These are phyloP conservation scores for Solanum rostratum DNA, from an alignment of 257 asterid species.

Conservation along the genomic window DNA sequence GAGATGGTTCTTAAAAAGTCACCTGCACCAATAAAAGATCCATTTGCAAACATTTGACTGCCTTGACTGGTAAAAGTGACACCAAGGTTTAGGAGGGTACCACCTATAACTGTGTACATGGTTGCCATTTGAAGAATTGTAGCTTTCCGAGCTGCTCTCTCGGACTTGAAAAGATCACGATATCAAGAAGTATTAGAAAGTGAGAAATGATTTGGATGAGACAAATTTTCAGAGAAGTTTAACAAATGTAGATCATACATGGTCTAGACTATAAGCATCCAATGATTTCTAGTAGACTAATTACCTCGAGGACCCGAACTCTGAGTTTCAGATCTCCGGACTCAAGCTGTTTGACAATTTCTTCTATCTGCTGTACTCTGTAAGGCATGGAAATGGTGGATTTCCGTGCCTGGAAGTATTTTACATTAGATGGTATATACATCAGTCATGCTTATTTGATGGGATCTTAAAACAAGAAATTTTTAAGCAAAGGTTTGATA, in stretches of 20 bases:
- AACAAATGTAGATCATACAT: neutral
- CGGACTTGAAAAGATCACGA: conserved; percentile 43
- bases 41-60: conserved; percentile 43
- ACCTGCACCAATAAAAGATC: conserved; percentile 73
- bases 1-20: neutral
- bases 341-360: conserved; percentile 78
- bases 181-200: neutral
- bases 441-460: neutral
- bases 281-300: neutral
- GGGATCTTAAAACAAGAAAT: neutral
- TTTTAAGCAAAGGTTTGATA: neutral
- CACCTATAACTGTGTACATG: conserved; percentile 64
- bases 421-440: neutral
- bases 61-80: conserved; percentile 44
- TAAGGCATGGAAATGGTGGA: conserved; percentile 87
- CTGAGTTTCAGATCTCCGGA: conserved; percentile 89
- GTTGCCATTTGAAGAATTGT: conserved; percentile 91
- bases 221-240: neutral
- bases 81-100: conserved; percentile 75
- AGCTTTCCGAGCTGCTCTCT: conserved; percentile 94
- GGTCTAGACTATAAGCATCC: neutral
- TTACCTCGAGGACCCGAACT: conserved; percentile 94
- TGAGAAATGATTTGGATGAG: neutral
- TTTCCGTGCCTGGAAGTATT: conserved; percentile 52
- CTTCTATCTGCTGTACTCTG: conserved; percentile 77